Base-by-base conservation (phyloP, 306 rosid species). In the Dalbergia oliveri region DNA sequence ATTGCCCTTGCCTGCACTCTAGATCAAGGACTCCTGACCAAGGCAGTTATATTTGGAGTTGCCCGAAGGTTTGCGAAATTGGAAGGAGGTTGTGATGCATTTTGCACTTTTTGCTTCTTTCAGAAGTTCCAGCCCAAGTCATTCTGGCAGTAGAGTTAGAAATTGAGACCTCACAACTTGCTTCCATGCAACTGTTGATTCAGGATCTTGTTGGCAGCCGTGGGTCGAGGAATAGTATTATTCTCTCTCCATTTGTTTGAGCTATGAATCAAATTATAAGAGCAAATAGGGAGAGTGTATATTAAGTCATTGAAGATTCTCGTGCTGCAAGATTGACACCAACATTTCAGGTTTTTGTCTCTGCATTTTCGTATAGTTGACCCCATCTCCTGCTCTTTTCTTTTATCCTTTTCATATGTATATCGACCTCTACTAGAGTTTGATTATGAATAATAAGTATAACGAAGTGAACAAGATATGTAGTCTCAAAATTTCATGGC, bases 11-110 rank as follows among this genome's bases (percentile, higher is more conserved):
- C 99, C 49, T 95, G 97, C 69, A 90, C 87, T 60, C 97, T 95
- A 56, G 98, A 95, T 69, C 91, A 88, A 13, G 97, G 99, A 18
- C 88, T 95, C 51, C 81, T 95, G 79, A 95, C 99, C 6, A 95
- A 95, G 80, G 96, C 98, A 19, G 87, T 95, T 56, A 86, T 95
- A 65, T 93, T 95, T 63, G 99, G 99, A 68, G 91, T 95, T 26
- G 99, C 98, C 18, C 86, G 98, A 64, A 88, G 96, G 80, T 91
- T 93, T 79, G 94, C 88, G 0, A 91, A 64, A 89, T 91, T 4
- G 98, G 98, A 72, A 89, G 94, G 85, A 84, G 91, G 66, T 88
- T 91, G 63, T 87, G 91, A 88, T 54, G 70, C 59, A 16, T 14
- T 57, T 1, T 26, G 53, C 73, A 81, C 9, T 49, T 84, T 79